Percentiles rank a stretch among this genome's conserved stretches.
Conservation (phyloP, 148 eudicot genomes). For the Rhododendron henanense region DNA sequence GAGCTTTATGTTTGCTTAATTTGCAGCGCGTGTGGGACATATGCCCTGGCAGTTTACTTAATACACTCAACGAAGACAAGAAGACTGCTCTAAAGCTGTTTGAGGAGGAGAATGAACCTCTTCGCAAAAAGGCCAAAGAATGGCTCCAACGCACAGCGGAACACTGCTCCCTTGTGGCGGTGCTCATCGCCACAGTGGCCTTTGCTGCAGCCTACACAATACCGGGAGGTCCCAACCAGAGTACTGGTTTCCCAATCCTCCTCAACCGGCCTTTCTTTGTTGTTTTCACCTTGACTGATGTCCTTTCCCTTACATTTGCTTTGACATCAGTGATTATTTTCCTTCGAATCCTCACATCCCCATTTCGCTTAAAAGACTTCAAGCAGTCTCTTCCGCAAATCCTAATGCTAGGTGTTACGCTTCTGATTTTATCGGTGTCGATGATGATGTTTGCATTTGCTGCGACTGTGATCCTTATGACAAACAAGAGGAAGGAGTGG, state of each 20-base stretch:
- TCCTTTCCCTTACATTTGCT: constrained; percentile 9
- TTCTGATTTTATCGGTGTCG: background rate
- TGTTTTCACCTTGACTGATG: constrained; percentile 11
- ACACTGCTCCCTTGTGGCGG: constrained; percentile 4
- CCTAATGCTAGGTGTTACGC: constrained; percentile 2
- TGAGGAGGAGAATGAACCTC: background rate
- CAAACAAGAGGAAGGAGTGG: background rate
- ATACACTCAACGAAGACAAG: background rate
- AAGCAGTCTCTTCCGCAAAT: background rate
- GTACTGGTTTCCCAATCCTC: constrained; percentile 5
- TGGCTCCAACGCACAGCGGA: constrained; percentile 9
- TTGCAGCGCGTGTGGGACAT: background rate
- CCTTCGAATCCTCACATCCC: constrained; percentile 4
- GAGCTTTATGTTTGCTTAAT: background rate
- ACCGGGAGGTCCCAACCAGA: constrained; percentile 8
- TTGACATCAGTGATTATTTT: background rate
- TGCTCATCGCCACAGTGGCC: constrained; percentile 15
- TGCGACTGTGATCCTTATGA: constrained; percentile 3
- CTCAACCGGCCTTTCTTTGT: constrained; percentile 8
- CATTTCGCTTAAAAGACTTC: background rate
- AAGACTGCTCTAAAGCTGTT: background rate
- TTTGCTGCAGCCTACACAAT: constrained; percentile 14
- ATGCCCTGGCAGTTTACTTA: background rate
- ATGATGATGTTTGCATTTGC: constrained; percentile 15
- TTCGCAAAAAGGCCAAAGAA: background rate